A percentile compares a stretch with the other conserved stretches of the same genome.
Conservation (phyloP, 345 rosid genomes). For the Heritiera fomes region DNA sequence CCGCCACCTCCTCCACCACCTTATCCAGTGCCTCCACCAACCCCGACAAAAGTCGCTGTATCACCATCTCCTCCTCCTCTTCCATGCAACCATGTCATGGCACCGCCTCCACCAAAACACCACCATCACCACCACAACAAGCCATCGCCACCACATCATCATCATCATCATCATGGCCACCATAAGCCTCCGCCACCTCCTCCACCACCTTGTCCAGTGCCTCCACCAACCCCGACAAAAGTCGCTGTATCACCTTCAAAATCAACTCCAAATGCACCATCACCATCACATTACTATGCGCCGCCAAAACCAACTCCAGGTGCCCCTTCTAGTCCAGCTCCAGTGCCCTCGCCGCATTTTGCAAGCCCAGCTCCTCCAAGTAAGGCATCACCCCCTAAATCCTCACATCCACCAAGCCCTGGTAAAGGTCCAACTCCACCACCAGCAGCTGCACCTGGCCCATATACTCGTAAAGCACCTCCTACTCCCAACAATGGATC, state of each 20-base stretch:
- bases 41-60: not conserved
- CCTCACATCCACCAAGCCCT: constrained; percentile 17
- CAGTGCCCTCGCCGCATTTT: constrained; percentile 11
- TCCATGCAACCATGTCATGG: not conserved
- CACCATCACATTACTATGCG: constrained; percentile 17
- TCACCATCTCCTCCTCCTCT: constrained; percentile 9
- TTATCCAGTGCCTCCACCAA: constrained; percentile 15
- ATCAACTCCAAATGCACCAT: not conserved
- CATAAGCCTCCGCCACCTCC: not conserved
- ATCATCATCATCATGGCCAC: not conserved
- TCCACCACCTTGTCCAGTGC: constrained; percentile 15
- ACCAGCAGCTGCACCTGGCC: constrained; percentile 5
- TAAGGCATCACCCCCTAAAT: constrained; percentile 14
- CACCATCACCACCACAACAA: constrained; percentile 1
- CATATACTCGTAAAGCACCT: constrained; percentile 1
- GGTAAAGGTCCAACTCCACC: constrained; percentile 14
- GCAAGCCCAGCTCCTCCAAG: constrained; percentile 5
- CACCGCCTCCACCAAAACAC: constrained; percentile 18
- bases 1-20: too few species aligned
- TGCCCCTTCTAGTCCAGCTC: not conserved
- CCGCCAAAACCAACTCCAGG: constrained; percentile 20
- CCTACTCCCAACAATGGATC: constrained; percentile 14
- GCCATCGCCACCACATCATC: constrained; percentile 21
- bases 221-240: constrained; percentile 13
- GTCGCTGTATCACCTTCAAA: not conserved